Evolutionary conservation across 768 basidiomycete species (phyloP), one percentile per base, ranked within the genome.

Genomic region (Tylopilus sp.): DNA sequence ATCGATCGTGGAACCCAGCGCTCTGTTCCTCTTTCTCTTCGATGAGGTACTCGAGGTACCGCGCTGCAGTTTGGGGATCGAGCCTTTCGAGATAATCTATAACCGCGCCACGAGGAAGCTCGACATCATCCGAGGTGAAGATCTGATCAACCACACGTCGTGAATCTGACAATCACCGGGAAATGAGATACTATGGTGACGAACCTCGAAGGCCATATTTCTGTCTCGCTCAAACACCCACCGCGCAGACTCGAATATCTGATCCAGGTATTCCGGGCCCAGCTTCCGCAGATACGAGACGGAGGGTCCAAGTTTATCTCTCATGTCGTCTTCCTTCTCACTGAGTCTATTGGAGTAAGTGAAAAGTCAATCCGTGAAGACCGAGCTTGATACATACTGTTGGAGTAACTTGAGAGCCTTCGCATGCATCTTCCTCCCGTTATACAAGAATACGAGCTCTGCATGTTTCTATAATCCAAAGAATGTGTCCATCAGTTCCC

Each of bases 101-200:
- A 4, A 97, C 92, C 0, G 76, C 77, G 29, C 79, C 76, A 3
- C 85, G 81, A 21, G 97, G 94, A 17, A 98, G 78, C 53, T 96
- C 93, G 8, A 89, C 89, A 53, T 98, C 94, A 63, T 98, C 96
- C 0, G 95, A 93, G 3, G 87, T 92, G 65, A 98, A 99, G 37
- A 99, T 92, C 93, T 97, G 59, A 3, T 7, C 19, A 43, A 28
- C 38, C 17, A 46, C 3, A 12, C 2, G 16, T 1, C 19, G 28
- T 44, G 13, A 38, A 5, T 24, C 19, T 9, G 17, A 29, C 25
- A 11, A 17, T 36, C 17, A 41, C 14, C 2, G 22, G 22, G 31
- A n/a, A 34, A 14, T 48, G 22, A 19, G 8, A 6, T n/a, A 8
- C 10, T 0, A 1, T 13, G 7, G 30, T n/a, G 16, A 41, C 55